Conservation (phyloP, 352 stramenopile genomes). For the Phytopythium litorale region DNA sequence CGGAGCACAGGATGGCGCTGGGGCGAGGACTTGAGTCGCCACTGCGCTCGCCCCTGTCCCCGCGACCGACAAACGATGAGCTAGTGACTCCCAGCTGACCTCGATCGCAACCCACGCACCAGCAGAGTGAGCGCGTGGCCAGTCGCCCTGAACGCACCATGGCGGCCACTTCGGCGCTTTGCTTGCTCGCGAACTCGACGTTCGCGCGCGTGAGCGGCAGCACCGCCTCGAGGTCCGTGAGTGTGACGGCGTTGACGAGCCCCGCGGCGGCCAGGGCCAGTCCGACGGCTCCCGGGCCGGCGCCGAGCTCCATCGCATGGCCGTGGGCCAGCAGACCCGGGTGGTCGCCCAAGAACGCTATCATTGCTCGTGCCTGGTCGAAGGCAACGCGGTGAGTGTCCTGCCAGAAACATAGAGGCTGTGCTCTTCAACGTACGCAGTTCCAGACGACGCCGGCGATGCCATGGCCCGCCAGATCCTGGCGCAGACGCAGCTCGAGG, state of each 20-base stretch:
- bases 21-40: background rate
- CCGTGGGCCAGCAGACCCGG: conserved; percentile 20
- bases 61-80: background rate
- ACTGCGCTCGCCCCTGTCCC: conserved; percentile 3
- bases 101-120: conserved; percentile 18
- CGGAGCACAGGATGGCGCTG: conserved; percentile 46
- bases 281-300: conserved; percentile 48
- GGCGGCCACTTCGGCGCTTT: conserved; percentile 18
- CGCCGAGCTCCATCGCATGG: conserved; percentile 52
- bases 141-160: conserved; percentile 21
- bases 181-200: conserved; percentile 13
- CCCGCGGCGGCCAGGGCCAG: conserved; percentile 28
- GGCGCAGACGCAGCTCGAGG: conserved; percentile 23
- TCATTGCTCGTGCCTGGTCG: conserved; percentile 37
- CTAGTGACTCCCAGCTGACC: background rate
- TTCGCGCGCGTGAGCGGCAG: conserved; percentile 41
- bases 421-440: no score
- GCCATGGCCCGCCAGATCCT: conserved; percentile 42
- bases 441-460: conserved; percentile 77
- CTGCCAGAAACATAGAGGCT: background rate
- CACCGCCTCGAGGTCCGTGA: conserved; percentile 54
- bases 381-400: no score
- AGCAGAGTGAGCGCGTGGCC: conserved; percentile 23
- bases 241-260: conserved; percentile 28
- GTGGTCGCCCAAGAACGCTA: conserved; percentile 33